Evolutionary conservation across 805 yeast species (phyloP), one percentile per base, ranked within the genome.

Genomic region (Spathaspora hagerdaliae): DNA sequence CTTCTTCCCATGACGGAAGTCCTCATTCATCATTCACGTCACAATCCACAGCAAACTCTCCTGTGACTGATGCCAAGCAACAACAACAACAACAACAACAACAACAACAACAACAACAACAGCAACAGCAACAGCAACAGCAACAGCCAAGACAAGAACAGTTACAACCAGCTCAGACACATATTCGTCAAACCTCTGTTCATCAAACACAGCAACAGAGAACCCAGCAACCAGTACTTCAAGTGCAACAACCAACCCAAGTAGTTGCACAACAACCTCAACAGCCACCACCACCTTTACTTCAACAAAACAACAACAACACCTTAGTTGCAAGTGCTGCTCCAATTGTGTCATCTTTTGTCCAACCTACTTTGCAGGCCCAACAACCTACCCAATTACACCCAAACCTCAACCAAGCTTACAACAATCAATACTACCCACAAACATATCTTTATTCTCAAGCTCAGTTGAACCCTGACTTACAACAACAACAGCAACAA

Each of bases 11-110:
- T 27, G 59, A 55, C 43, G 67, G 58, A 27, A 63, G 69, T 24
- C 73, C 73, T 0, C 70, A 59, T 43, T 58, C 65, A 6, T 63
- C 69, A 5, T 67, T 64, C 50, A 65, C 73, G 4, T 64, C 70
- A 29, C 71, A 67, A 53, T 61, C 67, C 7, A 56, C 67, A 9
- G 67, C 60, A 15, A 65, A 63, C 58, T 67, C 71, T 13, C 73
- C 73, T 2, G 41, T 62, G 35, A 51, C 52, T 36, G 54, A 52
- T 34, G 31, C 13, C 2, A 42, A 43, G 32, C 44, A 45, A 36
- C 33, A 35, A 19, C 44, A 34, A 12, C 32, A 27, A 24, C 41
- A 35, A 5, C 11, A 10, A 14, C 42, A 15, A 19, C 36, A 26
- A 31, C 34, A 15, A 4, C 11, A 29, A 36, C 39, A 15, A 31